phyloP scores from a whole-genome alignment of 139 green algal genomes.

The Yamagishiella unicocca region DNA sequence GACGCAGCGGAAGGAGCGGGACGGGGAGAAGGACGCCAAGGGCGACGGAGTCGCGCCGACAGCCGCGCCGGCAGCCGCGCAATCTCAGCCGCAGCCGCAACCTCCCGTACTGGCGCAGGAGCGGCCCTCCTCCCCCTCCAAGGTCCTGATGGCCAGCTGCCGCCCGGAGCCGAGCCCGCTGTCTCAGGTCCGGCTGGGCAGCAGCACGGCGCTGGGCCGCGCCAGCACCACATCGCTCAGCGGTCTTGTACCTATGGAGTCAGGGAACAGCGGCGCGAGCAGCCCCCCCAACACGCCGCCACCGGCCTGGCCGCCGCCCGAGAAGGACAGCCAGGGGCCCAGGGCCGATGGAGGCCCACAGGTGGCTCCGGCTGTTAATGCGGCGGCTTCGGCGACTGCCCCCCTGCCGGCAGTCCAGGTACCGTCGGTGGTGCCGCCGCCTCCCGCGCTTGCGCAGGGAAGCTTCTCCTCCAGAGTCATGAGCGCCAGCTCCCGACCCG shows the following conservation, averaged over 20 bases:
- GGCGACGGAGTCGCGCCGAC: background rate
- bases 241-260: too few species aligned
- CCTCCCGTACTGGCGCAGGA: background rate
- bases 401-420: background rate
- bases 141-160: slow-evolving; percentile 4
- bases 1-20: background rate
- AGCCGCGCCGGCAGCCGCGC: background rate
- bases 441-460: background rate
- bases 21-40: background rate
- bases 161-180: slow-evolving; percentile 10
- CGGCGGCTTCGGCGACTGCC: background rate
- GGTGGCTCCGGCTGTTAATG: background rate
- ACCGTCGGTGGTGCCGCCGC: background rate
- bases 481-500: slow-evolving; percentile 15
- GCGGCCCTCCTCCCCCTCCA: background rate
- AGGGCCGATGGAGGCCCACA: too few species aligned
- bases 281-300: too few species aligned
- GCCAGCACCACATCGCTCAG: slow-evolving; percentile 2
- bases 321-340: too few species aligned
- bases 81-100: background rate
- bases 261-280: too few species aligned
- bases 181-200: background rate
- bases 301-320: too few species aligned
- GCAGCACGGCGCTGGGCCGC: background rate
- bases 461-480: background rate